A percentile compares a stretch with the other conserved stretches of the same genome.
Conservation (phyloP, 2,329 filamentous ascomycete genomes). For the Ophiostoma sp. region DNA sequence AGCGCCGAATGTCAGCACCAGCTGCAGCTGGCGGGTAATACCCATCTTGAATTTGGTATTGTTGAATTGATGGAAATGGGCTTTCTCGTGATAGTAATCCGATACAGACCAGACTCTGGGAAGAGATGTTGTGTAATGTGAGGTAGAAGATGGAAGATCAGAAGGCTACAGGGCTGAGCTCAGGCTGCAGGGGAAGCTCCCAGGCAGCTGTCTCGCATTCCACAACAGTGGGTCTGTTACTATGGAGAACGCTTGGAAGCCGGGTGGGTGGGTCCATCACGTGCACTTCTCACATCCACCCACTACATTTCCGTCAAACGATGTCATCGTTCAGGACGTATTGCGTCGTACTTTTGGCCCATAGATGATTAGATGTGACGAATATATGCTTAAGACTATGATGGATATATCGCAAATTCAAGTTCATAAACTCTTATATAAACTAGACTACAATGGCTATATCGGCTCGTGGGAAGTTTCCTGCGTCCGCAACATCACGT, state of each 20-base stretch:
- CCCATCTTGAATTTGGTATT: slow-evolving; percentile 27
- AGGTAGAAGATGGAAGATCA: neutral
- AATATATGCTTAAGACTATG: too few species aligned
- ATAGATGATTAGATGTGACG: too few species aligned
- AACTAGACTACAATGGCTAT: neutral
- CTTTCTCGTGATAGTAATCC: neutral
- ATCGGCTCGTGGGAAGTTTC: too few species aligned
- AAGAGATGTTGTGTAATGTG: neutral
- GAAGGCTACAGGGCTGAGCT: slow-evolving; percentile 5
- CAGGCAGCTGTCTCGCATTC: slow-evolving; percentile 11
- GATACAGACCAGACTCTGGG: neutral
- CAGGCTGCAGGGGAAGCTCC: neutral
- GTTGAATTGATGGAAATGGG: neutral
- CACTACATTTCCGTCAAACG: neutral
- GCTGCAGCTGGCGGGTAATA: slow-evolving; percentile 28
- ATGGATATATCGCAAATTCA: too few species aligned
- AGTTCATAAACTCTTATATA: too few species aligned
- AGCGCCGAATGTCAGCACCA: slow-evolving; percentile 33
- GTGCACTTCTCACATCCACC: neutral
- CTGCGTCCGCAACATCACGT: neutral
- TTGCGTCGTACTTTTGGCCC: neutral
- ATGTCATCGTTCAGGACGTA: neutral
- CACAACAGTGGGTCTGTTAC: neutral
- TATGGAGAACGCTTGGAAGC: slow-evolving; percentile 1
- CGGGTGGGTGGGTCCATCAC: neutral